Evolutionary conservation across 1,284 basidiomycete genomes (phyloP).

Genomic region (Coniophora puteana): DNA sequence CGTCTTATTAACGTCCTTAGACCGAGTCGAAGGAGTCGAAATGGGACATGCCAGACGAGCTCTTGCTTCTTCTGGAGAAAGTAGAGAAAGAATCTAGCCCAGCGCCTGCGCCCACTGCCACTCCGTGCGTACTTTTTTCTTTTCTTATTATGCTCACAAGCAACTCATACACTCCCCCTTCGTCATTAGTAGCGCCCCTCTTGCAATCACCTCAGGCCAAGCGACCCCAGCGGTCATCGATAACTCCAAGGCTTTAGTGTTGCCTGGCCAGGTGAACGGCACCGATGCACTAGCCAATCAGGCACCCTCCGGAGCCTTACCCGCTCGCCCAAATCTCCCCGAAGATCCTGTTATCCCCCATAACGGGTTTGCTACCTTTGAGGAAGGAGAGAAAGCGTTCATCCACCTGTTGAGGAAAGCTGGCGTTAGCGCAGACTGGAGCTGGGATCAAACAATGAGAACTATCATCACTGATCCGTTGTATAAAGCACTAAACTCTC

Average conservation of each 20-base stretch:
- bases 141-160: slow-evolving; percentile 13
- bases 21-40: slow-evolving; percentile 86
- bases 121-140: not conserved
- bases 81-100: slow-evolving; percentile 67
- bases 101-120: slow-evolving; percentile 17
- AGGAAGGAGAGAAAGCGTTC: slow-evolving; percentile 94
- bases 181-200: not conserved
- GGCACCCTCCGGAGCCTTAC: slow-evolving; percentile 59
- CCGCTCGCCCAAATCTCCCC: slow-evolving; percentile 72
- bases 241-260: not conserved
- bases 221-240: slow-evolving; percentile 11
- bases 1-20: slow-evolving; percentile 31
- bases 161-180: slow-evolving; percentile 5
- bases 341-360: slow-evolving; percentile 84
- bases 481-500: slow-evolving; percentile 91
- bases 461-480: slow-evolving; percentile 97
- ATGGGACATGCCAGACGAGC: slow-evolving; percentile 93
- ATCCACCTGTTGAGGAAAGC: slow-evolving; percentile 84
- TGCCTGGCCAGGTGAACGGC: slow-evolving; percentile 41
- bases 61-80: slow-evolving; percentile 75
- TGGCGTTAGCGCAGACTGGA: slow-evolving; percentile 88
- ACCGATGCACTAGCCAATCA: slow-evolving; percentile 50
- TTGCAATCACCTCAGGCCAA: slow-evolving; percentile 9
- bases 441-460: slow-evolving; percentile 98
- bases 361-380: slow-evolving; percentile 81